phyloP scores from a whole-genome alignment of 2,329 filamentous ascomycete species.

The Neonectria coccinea region DNA sequence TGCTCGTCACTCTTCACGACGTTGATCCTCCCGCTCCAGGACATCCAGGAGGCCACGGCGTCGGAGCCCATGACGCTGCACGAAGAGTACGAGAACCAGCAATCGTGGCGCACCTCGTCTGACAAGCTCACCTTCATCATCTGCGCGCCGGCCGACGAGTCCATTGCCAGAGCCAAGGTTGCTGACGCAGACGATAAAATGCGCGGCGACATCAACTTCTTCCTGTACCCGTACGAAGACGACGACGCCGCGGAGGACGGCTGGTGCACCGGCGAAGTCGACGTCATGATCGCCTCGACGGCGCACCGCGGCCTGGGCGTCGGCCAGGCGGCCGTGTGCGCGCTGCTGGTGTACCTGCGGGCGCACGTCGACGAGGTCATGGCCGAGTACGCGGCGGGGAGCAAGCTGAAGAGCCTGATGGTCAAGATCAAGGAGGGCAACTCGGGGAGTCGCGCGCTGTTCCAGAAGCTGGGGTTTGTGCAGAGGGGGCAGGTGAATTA shows the following conservation, averaged over 20 bases:
- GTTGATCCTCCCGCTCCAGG: conserved; percentile 54
- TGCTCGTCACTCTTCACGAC: background rate
- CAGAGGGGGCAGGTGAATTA: conserved; percentile 67
- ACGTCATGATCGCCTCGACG: conserved; percentile 83
- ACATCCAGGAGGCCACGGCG: conserved; percentile 85
- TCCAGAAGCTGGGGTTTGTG: conserved; percentile 63
- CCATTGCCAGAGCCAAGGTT: conserved; percentile 49
- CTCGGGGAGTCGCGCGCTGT: conserved; percentile 62
- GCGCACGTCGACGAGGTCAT: conserved; percentile 66
- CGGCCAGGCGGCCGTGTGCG: conserved; percentile 72
- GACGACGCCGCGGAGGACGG: conserved; percentile 41
- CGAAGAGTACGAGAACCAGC: conserved; percentile 91
- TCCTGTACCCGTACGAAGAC: conserved; percentile 71
- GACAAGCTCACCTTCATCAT: conserved; percentile 96
- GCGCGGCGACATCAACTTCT: conserved; percentile 85
- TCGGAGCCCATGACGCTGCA: conserved; percentile 84
- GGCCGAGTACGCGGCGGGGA: conserved; percentile 52
- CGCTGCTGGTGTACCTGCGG: conserved; percentile 77
- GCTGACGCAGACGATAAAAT: conserved; percentile 69
- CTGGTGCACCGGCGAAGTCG: conserved; percentile 75
- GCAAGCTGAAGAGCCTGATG: conserved; percentile 56
- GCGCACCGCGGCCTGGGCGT: conserved; percentile 70
- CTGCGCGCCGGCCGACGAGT: conserved; percentile 63
- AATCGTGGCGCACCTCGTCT: conserved; percentile 81
- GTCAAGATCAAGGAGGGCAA: conserved; percentile 71